phyloP scores from a whole-genome alignment of 2,329 filamentous ascomycete genomes.

The Fusarium buxicola region DNA sequence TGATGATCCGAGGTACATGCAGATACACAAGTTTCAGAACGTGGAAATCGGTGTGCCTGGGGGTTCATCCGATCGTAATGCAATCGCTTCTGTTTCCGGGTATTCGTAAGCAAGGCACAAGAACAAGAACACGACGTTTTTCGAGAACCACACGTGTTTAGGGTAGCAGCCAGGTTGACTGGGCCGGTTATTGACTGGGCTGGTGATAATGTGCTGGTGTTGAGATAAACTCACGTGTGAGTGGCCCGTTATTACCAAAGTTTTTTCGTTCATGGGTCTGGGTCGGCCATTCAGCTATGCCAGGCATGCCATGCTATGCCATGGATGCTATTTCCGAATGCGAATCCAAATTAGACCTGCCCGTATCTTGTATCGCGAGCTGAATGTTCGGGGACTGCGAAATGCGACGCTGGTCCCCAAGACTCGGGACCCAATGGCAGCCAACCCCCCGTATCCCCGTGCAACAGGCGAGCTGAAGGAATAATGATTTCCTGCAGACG shows the following conservation, averaged over 20 bases:
- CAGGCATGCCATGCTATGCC: constrained; percentile 19
- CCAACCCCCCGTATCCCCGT: constrained; percentile 1
- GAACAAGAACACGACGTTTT: constrained; percentile 28
- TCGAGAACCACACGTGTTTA: constrained; percentile 13
- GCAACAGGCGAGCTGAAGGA: not conserved
- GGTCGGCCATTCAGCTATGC: constrained; percentile 20
- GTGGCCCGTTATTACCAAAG: constrained; percentile 21
- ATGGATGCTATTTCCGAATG: too few species aligned
- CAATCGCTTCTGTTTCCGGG: constrained; percentile 13
- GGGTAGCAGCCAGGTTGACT: constrained; percentile 22
- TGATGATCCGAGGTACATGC: constrained; percentile 20
- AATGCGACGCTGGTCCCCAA: constrained; percentile 25
- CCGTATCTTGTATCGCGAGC: not conserved
- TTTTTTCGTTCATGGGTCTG: constrained; percentile 17
- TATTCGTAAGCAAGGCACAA: constrained; percentile 19
- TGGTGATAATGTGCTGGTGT: constrained; percentile 15
- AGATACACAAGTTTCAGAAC: constrained; percentile 21
- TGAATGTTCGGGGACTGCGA: constrained; percentile 12
- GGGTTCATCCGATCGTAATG: constrained; percentile 6
- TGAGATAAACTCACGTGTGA: constrained; percentile 27
- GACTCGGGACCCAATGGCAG: constrained; percentile 11
- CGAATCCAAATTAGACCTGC: constrained; percentile 15
- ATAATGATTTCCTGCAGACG: not conserved
- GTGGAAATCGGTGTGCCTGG: not conserved
- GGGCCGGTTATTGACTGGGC: not conserved